Evolutionary conservation across 768 basidiomycete genomes (phyloP), one percentile per base, ranked within the genome.

Genomic region (Hygrophorus russula): DNA sequence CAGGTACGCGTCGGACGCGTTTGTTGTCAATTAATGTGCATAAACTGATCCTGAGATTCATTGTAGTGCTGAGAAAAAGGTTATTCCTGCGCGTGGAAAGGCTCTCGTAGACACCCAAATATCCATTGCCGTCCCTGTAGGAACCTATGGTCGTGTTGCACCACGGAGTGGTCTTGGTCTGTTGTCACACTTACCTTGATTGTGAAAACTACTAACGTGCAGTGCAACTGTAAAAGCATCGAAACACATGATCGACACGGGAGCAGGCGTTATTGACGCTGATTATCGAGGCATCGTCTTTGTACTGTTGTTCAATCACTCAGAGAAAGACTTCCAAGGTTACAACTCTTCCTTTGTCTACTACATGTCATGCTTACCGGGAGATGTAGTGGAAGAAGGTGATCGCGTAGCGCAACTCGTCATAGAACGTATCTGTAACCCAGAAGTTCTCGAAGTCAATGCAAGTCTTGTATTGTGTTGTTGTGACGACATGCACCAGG

Each of bases 201-300:
- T 14, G 39, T 6, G 42, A 19, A 41, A 13, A 32, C 8, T 38
- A 12, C 29, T 15, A 20, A 3, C 34, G 17, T 42, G 3, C 14
- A 13, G 41, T 19, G 38, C 20, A 46, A 12, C 20, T 33, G 14
- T 36, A 3, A 24, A 24, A 96, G 96, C 96, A 14, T 86, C 87
- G 12, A 99, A 99, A 58, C 92, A 89, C 60, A 91, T 90, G 80
- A 97, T 98, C 46, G 88, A 93, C 57, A 98, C 94, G 0, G 96
- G 96, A 1, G 96, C 96, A 9, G 96, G 94, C 15, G 96, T 99
- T 5, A 76, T 99, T 40, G 96, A 99, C 50, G 88, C 90, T 5
- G 96, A 99, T 60, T 98, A 99, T 62, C 74, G 96, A 42, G 96
- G 96, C 15, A 68, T 79, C 10, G 76, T 99, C 36, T 91, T 83